phyloP scores from a whole-genome alignment of 345 rosid genomes.

The Euphorbia pulcherrima region DNA sequence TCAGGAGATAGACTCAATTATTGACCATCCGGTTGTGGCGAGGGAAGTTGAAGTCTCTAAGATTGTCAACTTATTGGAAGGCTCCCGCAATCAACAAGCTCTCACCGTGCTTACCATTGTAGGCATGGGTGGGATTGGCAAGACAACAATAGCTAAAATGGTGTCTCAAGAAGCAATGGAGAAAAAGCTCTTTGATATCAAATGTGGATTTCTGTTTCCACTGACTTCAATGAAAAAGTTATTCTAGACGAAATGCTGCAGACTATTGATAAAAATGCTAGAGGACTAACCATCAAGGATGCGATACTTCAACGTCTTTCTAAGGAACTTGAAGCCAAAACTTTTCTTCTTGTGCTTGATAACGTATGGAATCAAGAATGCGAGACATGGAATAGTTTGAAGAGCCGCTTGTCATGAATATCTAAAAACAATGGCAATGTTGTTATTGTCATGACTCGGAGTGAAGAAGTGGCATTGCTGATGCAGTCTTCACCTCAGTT shows the following conservation, averaged over 20 bases:
- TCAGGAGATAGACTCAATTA: not conserved
- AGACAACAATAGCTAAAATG: too few species aligned
- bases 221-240: not conserved
- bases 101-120: too few species aligned
- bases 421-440: not conserved
- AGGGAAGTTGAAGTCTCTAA: not conserved
- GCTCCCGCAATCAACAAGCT: too few species aligned
- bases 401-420: conserved; percentile 1
- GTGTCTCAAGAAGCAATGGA: too few species aligned
- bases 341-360: conserved; percentile 18
- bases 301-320: not conserved
- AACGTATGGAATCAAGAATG: too few species aligned
- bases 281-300: not conserved
- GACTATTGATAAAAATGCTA: not conserved
- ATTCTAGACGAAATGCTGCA: conserved; percentile 20
- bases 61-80: too few species aligned
- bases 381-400: conserved; percentile 10
- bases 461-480: too few species aligned
- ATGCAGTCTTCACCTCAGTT: too few species aligned
- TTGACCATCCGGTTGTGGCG: not conserved
- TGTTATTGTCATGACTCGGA: conserved; percentile 17
- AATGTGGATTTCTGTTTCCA: too few species aligned
- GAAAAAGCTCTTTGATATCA: too few species aligned
- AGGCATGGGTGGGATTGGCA: too few species aligned
- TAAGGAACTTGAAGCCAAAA: conserved; percentile 11